These are phyloP conservation scores for Ulota crispa DNA, from an alignment of 225 moss, liverwort and hornwort genomes.

Conservation along the genomic window DNA sequence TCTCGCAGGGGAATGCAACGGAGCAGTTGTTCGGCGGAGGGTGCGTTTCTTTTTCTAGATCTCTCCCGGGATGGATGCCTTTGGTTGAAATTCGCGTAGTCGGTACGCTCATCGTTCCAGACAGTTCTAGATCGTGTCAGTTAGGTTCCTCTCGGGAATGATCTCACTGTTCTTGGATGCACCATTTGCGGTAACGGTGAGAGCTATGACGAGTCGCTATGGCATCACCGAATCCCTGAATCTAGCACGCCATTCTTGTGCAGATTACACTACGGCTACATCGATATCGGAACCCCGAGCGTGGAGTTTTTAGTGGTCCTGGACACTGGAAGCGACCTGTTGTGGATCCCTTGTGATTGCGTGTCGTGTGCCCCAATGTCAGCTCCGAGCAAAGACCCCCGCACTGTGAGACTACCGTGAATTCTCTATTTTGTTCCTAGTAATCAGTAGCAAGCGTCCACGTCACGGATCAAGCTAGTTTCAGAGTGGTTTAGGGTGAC, in stretches of 20 bases:
- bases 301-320: constrained; percentile 69
- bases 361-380: constrained; percentile 69
- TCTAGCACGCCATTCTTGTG: neutral
- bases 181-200: neutral
- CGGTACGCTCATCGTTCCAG: neutral
- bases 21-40: constrained; percentile 63
- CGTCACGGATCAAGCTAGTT: neutral
- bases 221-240: neutral
- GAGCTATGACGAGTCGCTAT: neutral
- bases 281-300: constrained; percentile 79
- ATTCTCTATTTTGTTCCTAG: neutral
- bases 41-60: constrained; percentile 24
- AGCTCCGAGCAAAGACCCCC: constrained; percentile 53
- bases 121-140: constrained; percentile 2
- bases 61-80: neutral
- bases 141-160: neutral
- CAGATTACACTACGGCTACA: constrained; percentile 73
- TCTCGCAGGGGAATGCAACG: constrained; percentile 45
- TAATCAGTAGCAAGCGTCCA: neutral
- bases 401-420: constrained; percentile 45
- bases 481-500: neutral
- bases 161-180: neutral
- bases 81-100: neutral
- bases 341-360: constrained; percentile 95
- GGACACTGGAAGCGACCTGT: constrained; percentile 86